Evolutionary conservation across 2,329 filamentous ascomycete genomes (phyloP), one percentile per base, ranked within the genome.

Genomic region (Aspergillus carbonarius): DNA sequence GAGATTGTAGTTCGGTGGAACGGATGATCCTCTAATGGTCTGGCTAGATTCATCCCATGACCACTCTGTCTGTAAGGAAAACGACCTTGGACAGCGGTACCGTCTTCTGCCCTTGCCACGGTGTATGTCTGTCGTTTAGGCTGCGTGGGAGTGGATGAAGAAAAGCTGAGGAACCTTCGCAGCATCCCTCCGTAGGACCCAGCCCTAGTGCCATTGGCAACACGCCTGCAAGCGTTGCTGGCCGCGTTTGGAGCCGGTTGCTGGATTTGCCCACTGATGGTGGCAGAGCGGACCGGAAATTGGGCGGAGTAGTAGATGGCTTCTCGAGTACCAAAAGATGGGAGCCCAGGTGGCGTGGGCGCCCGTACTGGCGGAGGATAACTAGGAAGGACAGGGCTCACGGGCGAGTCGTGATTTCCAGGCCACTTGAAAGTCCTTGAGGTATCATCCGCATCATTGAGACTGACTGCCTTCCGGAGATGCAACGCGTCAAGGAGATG

Each of bases 341-440:
- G 78, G 39, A 81, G 64, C 0, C 78, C 78, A 1, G 77, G 76
- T 18, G 78, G 78, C 3, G 78, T 81, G 3, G 74, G 72, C 17
- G 66, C 61, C 59, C 78, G 68, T 30, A 65, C 57, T 12, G 76
- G 77, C 30, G 78, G 76, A 55, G 75, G 70, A 57, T 70, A 73
- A 51, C 58, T 63, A 30, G 77, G 77, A 23, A 72, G 63, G 34
- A 65, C 58, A 27, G 71, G 70, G 34, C 65, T 67, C 20, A 68
- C 68, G n/a, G 72, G 72, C 15, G 69, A 70, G 20, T 57, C 49
- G 15, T 65, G 17, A 27, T 63, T 66, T 44, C 40, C 59, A 7
- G 69, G 64, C 70, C 68, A 72, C 44, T 58, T 60, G 6, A 64
- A 60, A 25, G 56, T 57, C 53, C 59, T 62, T 27, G 68, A 61